Evolutionary conservation across 2,329 filamentous ascomycete species (phyloP).

Genomic region (Cercospora citrullina): DNA sequence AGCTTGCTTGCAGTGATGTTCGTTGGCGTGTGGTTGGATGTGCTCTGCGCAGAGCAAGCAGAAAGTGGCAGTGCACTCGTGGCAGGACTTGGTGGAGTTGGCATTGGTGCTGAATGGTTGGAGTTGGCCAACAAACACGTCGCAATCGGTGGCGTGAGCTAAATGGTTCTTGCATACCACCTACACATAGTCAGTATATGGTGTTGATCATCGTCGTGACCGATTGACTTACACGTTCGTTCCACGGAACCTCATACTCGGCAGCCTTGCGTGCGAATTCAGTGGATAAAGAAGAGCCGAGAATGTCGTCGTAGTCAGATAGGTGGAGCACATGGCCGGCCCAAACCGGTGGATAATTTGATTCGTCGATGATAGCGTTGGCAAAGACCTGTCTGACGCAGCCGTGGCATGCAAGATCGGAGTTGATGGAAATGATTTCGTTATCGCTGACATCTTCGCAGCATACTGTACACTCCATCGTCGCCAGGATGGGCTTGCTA

Average conservation of each 20-base stretch:
- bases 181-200: neutral
- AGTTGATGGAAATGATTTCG: neutral
- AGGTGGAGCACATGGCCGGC: neutral
- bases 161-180: neutral
- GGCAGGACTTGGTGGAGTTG: neutral
- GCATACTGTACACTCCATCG: neutral
- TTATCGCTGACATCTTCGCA: neutral
- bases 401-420: neutral
- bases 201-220: neutral
- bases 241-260: neutral
- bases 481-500: neutral
- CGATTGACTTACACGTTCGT: neutral
- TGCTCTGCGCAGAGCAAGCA: slow-evolving; percentile 1
- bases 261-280: neutral
- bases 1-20: neutral
- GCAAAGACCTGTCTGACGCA: neutral
- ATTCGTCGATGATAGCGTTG: neutral
- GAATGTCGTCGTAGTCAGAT: neutral
- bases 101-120: neutral
- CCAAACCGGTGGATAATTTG: slow-evolving; percentile 8
- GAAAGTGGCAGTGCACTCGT: neutral
- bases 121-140: neutral
- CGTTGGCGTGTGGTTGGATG: neutral
- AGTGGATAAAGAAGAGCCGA: neutral
- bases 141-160: neutral